A percentile compares a stretch with the other conserved stretches of the same genome.
Evolutionary conservation across 768 basidiomycete species (phyloP).

Genomic region (Thelephora ganbajun): DNA sequence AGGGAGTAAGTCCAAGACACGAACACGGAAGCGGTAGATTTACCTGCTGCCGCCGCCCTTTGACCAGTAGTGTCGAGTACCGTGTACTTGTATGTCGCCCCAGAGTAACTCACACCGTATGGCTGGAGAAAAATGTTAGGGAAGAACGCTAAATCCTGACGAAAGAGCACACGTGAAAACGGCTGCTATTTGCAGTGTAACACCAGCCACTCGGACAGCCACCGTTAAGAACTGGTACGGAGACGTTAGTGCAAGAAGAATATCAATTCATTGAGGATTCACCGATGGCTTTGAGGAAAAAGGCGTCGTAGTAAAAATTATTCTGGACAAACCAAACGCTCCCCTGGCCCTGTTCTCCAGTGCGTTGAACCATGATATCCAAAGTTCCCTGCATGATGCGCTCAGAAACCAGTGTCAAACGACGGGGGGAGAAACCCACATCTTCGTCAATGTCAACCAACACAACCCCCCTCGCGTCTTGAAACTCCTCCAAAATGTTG

Average conservation of each 20-base stretch:
- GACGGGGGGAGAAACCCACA: slow-evolving; percentile 32
- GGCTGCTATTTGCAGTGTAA: slow-evolving; percentile 40
- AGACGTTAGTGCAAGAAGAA: neutral
- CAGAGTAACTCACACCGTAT: slow-evolving; percentile 87
- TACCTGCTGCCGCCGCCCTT: slow-evolving; percentile 83
- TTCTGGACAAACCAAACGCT: slow-evolving; percentile 80
- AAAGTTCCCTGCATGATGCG: slow-evolving; percentile 54
- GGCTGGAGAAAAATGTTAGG: slow-evolving; percentile 34
- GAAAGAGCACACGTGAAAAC: slow-evolving; percentile 51
- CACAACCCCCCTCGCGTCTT: slow-evolving; percentile 64
- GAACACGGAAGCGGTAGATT: slow-evolving; percentile 5
- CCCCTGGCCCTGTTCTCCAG: slow-evolving; percentile 49
- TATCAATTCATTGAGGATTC: slow-evolving; percentile 12
- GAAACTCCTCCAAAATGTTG: slow-evolving; percentile 46
- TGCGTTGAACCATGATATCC: slow-evolving; percentile 85
- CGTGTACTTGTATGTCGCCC: slow-evolving; percentile 94
- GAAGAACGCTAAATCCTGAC: neutral
- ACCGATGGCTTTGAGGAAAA: slow-evolving; percentile 97
- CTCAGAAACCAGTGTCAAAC: neutral
- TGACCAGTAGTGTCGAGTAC: slow-evolving; percentile 83
- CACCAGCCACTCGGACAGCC: slow-evolving; percentile 83
- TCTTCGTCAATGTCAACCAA: slow-evolving; percentile 95
- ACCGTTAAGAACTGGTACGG: slow-evolving; percentile 66
- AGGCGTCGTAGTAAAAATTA: slow-evolving; percentile 96
- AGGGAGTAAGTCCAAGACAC: slow-evolving; percentile 2